Conservation (phyloP, 768 basidiomycete species). For the Suillus cothurnatus region DNA sequence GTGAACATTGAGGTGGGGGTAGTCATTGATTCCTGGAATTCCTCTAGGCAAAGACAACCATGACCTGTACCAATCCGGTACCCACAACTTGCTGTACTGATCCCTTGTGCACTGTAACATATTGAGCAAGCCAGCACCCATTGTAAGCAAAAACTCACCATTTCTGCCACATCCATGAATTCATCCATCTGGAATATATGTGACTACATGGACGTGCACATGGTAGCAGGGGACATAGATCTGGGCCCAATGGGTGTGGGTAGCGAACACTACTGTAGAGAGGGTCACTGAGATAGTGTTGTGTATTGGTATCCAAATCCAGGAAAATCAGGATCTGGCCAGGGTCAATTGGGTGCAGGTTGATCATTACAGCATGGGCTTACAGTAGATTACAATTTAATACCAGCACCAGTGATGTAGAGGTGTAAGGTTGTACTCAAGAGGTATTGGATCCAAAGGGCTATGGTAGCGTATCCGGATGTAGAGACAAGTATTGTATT, state of each 20-base stretch:
- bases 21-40: not conserved
- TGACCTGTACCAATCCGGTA: not conserved
- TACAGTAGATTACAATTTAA: constrained; percentile 50
- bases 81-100: not conserved
- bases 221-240: constrained; percentile 36
- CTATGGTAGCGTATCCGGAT: too few species aligned
- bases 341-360: not conserved
- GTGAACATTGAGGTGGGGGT: constrained; percentile 1
- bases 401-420: constrained; percentile 73
- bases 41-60: not conserved
- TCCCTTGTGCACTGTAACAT: not conserved
- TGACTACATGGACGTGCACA: not conserved
- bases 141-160: not conserved
- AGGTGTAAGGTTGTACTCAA: too few species aligned
- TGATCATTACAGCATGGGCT: constrained; percentile 8
- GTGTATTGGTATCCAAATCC: constrained; percentile 78
- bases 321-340: constrained; percentile 61
- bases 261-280: constrained; percentile 73
- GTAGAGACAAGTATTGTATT: too few species aligned
- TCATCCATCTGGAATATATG: constrained; percentile 53
- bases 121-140: not conserved
- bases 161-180: constrained; percentile 56
- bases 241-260: constrained; percentile 46
- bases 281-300: constrained; percentile 66
- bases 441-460: too few species aligned